Conservation (phyloP, 495 filamentous ascomycete genomes). For the Penicillium cosmopolitanum region DNA sequence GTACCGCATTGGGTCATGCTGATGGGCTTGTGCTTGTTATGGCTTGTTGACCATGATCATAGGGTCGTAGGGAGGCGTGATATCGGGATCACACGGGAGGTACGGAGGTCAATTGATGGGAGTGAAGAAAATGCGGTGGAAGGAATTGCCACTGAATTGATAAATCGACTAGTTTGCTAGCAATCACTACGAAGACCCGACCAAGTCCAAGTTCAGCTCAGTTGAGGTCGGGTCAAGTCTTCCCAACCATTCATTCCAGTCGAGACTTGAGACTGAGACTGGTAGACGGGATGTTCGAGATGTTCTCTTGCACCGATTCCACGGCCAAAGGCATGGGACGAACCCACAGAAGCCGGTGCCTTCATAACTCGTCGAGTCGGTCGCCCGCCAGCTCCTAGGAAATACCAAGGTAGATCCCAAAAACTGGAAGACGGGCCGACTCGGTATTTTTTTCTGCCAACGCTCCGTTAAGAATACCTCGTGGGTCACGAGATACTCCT, state of each 20-base stretch:
- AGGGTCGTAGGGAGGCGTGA: neutral
- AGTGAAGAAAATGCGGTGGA: neutral
- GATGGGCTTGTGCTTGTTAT: neutral
- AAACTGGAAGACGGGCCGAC: constrained; percentile 14
- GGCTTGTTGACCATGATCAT: too few species aligned
- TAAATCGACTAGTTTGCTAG: constrained; percentile 7
- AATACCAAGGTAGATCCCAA: neutral
- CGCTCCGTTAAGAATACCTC: constrained; percentile 71
- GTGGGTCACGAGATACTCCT: constrained; percentile 58
- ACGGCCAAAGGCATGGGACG: constrained; percentile 43
- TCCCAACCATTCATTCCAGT: neutral
- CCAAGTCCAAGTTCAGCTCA: neutral
- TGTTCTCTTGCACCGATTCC: constrained; percentile 75
- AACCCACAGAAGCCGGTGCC: constrained; percentile 60
- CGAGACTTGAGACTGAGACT: neutral
- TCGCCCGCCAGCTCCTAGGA: neutral
- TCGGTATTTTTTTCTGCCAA: constrained; percentile 64
- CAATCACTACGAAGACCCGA: neutral
- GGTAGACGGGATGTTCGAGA: constrained; percentile 55
- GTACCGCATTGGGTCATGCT: neutral
- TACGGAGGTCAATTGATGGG: neutral
- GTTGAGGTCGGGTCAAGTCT: neutral
- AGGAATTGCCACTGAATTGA: constrained; percentile 6
- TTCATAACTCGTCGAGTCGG: constrained; percentile 60
- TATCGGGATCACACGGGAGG: neutral